Evolutionary conservation across 306 rosid species (phyloP), one percentile per base, ranked within the genome.

Genomic region (Vachellia collinsii): DNA sequence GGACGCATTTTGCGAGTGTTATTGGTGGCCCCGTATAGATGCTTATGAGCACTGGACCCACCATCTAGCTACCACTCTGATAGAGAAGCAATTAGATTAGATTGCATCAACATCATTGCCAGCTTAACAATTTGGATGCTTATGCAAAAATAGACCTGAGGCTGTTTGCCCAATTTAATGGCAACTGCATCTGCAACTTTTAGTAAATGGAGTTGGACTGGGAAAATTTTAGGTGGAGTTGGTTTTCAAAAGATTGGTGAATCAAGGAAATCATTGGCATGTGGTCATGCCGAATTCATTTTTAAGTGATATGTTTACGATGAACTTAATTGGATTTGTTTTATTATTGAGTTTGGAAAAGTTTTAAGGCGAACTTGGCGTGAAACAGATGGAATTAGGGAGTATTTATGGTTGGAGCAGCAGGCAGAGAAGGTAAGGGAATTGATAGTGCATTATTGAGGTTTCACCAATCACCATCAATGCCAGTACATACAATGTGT

Each of bases 31-130:
- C 61, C 73, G 54, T 39, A 64, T 67, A 79, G 85, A 83, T 72
- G 83, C 83, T 70, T 51, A 58, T 54, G 78, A 53, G 44, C 50
- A 61, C 74, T 72, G 82, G 83, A 50, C 85, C 91, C 74, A 51
- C 79, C 66, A 36, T 64, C 82, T 85, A 84, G 89, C 89, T 84
- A 77, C 34, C 34, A 29, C 77, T 62, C 58, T 82, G 82, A 80
- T 87, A 9, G 88, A 9, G 88, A 36, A 87, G 56, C 76, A 61
- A 53, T 82, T 14, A 34, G 73, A 77, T 82, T 14, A 34, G 75
- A 77, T 71, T 72, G 79, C 80, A 76, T 84, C 88, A 83, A 82
- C 81, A 76, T 88, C 89, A 85, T 61, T 75, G 91, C 89, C 84
- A 75, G 75, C 85, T 66, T 70, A 25, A 70, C 70, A 59, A 63